Percentiles rank a stretch among this genome's conserved stretches.
phyloP scores from a whole-genome alignment of 768 basidiomycete genomes.

The Dacryopinax primogenitus region DNA sequence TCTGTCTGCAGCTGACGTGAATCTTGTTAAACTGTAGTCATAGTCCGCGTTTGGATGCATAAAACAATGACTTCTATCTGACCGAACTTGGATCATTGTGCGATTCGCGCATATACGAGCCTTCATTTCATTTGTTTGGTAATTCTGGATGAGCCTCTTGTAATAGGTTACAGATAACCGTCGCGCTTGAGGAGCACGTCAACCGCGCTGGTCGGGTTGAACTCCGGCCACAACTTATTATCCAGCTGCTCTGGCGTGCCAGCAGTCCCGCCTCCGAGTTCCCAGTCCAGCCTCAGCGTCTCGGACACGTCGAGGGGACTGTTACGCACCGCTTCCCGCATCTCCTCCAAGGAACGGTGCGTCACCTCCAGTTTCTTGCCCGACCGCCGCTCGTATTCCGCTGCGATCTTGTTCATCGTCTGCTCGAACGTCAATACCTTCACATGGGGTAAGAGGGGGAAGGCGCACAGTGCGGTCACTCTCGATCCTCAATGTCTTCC shows the following conservation, averaged over 20 bases:
- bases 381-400: conserved; percentile 12
- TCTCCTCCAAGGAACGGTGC: conserved; percentile 10
- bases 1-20: not conserved
- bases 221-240: conserved; percentile 1
- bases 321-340: conserved; percentile 13
- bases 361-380: conserved; percentile 17
- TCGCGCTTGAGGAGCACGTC: not conserved
- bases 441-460: not conserved
- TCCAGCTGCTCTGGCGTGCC: not conserved
- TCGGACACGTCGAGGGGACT: conserved; percentile 1
- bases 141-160: not conserved
- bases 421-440: not conserved
- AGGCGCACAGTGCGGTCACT: not conserved
- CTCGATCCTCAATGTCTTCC: not conserved
- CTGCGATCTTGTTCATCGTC: conserved; percentile 18
- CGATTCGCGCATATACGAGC: too few relatives aligned
- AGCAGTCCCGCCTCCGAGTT: not conserved
- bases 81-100: too few relatives aligned
- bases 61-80: too few relatives aligned
- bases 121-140: too few relatives aligned
- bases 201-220: not conserved
- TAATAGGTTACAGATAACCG: not conserved
- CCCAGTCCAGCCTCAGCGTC: not conserved
- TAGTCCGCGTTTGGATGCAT: not conserved
- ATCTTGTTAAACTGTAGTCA: not conserved